These are phyloP conservation scores for Grigorovia humatica DNA, from an alignment of 805 yeast genomes.

Conservation along the genomic window DNA sequence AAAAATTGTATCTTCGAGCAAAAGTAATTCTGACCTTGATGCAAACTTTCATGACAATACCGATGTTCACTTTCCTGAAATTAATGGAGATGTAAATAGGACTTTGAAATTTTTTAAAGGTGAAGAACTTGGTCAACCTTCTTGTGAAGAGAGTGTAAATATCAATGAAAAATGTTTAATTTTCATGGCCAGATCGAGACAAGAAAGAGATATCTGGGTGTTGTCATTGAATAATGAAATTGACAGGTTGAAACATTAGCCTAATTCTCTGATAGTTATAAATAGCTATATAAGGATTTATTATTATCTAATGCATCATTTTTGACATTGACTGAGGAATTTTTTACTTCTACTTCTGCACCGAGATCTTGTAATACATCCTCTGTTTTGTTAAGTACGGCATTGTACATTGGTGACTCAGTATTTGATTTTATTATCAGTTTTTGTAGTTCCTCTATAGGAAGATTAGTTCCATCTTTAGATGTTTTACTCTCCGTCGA, in stretches of 20 bases:
- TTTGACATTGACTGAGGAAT: background rate
- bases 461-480: background rate
- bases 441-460: background rate
- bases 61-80: background rate
- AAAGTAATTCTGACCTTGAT: background rate
- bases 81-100: background rate
- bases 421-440: background rate
- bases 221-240: constrained; percentile 27
- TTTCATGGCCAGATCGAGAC: constrained; percentile 72
- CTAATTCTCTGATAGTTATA: background rate
- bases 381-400: background rate
- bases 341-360: background rate
- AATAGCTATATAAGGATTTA: background rate
- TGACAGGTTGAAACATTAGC: constrained; percentile 21
- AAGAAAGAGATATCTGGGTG: constrained; percentile 82
- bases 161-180: constrained; percentile 58
- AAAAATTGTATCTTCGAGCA: background rate
- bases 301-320: background rate
- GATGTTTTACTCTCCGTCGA: background rate
- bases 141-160: constrained; percentile 37
- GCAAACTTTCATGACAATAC: background rate
- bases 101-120: no score
- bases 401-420: background rate
- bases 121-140: background rate
- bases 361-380: background rate